Evolutionary conservation across 805 yeast genomes (phyloP), one percentile per base, ranked within the genome.

Genomic region (Candida tammaniensis): DNA sequence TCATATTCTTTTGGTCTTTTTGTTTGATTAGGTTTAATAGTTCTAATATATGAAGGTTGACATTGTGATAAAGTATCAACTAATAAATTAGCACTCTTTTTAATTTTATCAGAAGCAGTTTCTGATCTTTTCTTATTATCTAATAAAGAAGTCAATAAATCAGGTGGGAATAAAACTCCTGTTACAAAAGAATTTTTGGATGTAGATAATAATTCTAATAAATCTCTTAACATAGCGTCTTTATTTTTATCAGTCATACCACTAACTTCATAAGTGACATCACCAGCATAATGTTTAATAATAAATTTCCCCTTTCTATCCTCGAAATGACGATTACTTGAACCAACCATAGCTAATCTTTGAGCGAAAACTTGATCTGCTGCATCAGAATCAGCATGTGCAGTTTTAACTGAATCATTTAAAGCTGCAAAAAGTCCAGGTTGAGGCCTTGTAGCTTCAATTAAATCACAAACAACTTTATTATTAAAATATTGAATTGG

Each of bases 241-340:
- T 93, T 93, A 60, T 93, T 93, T 61, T 93, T 93, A 59, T 93
- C 98, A 2, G 98, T 93, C 86, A 93, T 88, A 5, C 85, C 83
- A 19, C 71, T 66, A 34, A 89, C 80, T 43, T 89, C 96, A 55
- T 93, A 93, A 9, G 88, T 84, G 30, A 93, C 99, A 64, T 93
- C 98, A 55, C 98, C 98, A 15, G 99, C 99, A 65, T 93, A 93
- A 63, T 93, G 99, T 64, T 86, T 89, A 53, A 93, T 78, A 36
- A 93, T 67, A 48, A 93, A 93, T 58, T 93, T 91, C 21, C 81
- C 76, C 43, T 85, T 80, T 54, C 98, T 80, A 49, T 85, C 75
- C 51, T 89, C 96, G 55, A 93, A 88, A 58, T 93, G 94, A 16
- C 86, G 82, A 58, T 88, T 89, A 15, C 74, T 61, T 5, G 88